Evolutionary conservation across 768 basidiomycete species (phyloP).

Genomic region (Leucosporidium yakuticum): DNA sequence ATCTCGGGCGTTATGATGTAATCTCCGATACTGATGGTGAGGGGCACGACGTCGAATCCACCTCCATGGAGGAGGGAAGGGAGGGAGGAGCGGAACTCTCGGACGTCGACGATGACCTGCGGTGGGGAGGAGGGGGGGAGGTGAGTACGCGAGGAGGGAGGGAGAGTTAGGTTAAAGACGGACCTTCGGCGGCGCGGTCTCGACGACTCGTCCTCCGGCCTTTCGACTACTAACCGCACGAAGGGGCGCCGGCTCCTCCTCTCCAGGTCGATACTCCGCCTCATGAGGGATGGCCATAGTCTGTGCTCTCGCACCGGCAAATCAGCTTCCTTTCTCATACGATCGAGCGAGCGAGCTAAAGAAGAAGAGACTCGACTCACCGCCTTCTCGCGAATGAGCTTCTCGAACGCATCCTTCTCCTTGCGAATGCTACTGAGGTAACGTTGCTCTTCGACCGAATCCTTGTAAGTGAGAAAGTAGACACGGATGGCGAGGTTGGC

Average conservation of each 20-base stretch:
- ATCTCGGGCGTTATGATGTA: constrained; percentile 93
- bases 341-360: neutral
- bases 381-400: constrained; percentile 82
- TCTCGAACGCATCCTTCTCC: constrained; percentile 91
- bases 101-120: constrained; percentile 91
- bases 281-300: constrained; percentile 80
- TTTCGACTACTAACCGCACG: constrained; percentile 76
- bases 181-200: constrained; percentile 54
- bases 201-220: constrained; percentile 68
- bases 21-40: constrained; percentile 89
- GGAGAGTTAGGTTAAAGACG: constrained; percentile 18
- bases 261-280: constrained; percentile 41
- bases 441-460: constrained; percentile 91
- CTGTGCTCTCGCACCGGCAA: constrained; percentile 49
- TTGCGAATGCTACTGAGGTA: constrained; percentile 80
- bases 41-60: constrained; percentile 71
- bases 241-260: constrained; percentile 51
- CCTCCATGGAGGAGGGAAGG: constrained; percentile 85
- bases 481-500: constrained; percentile 77
- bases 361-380: constrained; percentile 51
- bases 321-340: too few species aligned
- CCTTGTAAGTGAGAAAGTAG: constrained; percentile 91
- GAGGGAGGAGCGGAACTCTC: constrained; percentile 88
- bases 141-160: neutral
- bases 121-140: neutral